Conservation (phyloP, 2,329 filamentous ascomycete genomes). For the Ophiostoma australiae region DNA sequence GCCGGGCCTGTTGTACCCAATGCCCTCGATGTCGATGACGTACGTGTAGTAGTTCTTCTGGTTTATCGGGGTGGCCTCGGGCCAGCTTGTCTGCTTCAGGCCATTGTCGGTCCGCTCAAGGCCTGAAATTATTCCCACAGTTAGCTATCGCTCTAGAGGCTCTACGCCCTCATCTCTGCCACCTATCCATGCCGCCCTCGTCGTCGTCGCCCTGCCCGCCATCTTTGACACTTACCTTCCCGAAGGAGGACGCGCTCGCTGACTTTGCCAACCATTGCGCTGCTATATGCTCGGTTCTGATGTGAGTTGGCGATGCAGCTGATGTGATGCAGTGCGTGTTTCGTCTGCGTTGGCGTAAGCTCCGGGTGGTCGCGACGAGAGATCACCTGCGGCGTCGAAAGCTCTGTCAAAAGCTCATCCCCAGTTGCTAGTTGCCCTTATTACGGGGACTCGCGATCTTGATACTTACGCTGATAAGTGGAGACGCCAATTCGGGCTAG, state of each 20-base stretch:
- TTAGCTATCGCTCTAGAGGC: neutral
- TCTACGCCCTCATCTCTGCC: neutral
- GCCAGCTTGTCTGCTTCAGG: constrained; percentile 93
- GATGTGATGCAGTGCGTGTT: neutral
- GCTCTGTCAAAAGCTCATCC: constrained; percentile 13
- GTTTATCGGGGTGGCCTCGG: constrained; percentile 87
- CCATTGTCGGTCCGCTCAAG: constrained; percentile 97
- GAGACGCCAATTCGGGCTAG: constrained; percentile 14
- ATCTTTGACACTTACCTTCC: constrained; percentile 46
- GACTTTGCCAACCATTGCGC: constrained; percentile 58
- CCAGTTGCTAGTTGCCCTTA: constrained; percentile 10
- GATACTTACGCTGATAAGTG: constrained; percentile 16
- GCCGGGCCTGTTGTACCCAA: neutral
- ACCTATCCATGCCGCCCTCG: neutral
- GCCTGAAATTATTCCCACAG: constrained; percentile 50
- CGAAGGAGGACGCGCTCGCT: constrained; percentile 60
- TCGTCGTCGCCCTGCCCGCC: neutral
- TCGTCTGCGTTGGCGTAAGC: constrained; percentile 4
- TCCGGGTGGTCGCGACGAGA: constrained; percentile 3
- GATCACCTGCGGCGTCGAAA: constrained; percentile 10
- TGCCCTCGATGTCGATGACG: constrained; percentile 33
- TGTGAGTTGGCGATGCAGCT: neutral
- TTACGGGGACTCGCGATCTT: constrained; percentile 23
- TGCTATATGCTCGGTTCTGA: neutral
- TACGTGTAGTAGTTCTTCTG: constrained; percentile 99